Evolutionary conservation across 2,329 filamentous ascomycete genomes (phyloP), one percentile per base, ranked within the genome.

Genomic region (Pleurostoma richardsiae): DNA sequence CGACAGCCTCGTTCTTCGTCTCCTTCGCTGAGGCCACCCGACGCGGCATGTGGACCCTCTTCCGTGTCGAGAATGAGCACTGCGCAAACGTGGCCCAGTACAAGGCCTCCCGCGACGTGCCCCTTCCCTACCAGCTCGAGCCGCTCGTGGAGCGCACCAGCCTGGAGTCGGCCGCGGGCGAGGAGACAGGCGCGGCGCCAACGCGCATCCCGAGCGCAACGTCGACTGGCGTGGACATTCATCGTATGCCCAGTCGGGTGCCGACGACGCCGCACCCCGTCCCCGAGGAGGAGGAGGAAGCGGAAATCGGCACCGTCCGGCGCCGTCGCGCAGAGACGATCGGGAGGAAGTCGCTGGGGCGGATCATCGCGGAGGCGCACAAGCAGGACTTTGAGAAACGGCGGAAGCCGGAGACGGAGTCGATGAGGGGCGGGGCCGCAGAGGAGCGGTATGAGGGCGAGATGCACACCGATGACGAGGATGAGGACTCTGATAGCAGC

Each of bases 51-150:
- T 99, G 94, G 94, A 85, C 86, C 1, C 73, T 97, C 4, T 87
- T 99, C 63, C 88, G 94, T 39, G 91, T 99, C 29, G 94, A 99
- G 66, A 99, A 99, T 64, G 94, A 99, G 59, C 94, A 99, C 68
- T 96, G 90, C 67, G 85, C 86, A 46, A 96, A 96, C 57, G 92
- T 99, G 3, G 80, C 83, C 19, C 83, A 89, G 54, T 95, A 95
- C 76, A 90, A 95, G 53, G 94, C 94, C 4, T 90, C 85, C 3
- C 80, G 92, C 47, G 91, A 96, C 58, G 80, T 95, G 0, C 90
- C 90, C 0, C 74, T 97, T 0, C 92, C 92, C 0, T 97, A 96
- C 62, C 76, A 81, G 43, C 68, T 83, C 41, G 73, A 79, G 47
- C 66, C 70, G 1, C 66, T 76, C 8, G 63, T 71, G 50, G 67